Evolutionary conservation across 2,329 filamentous ascomycete species (phyloP), one percentile per base, ranked within the genome.

Genomic region (Pestalotiopsis sp.): DNA sequence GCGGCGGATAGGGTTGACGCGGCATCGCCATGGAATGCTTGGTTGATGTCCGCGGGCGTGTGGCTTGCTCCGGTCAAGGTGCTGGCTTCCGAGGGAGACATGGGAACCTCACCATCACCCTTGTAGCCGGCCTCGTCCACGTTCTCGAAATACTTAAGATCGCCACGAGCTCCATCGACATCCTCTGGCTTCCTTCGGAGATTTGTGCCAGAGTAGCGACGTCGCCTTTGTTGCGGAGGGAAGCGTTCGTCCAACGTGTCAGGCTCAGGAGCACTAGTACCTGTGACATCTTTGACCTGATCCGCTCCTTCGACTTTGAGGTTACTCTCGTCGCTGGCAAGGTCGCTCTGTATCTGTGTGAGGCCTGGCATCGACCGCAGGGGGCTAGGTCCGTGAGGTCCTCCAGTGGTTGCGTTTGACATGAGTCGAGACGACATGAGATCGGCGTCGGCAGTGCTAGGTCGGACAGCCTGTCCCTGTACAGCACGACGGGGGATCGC

Each of bases 61-160:
- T 14, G 70, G 60, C 11, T 69, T 68, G 41, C 60, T 31, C 59
- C 12, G 11, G 62, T 52, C 14, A 63, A n/a, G 3, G 58, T 38
- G 49, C 41, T 65, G 17, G 45, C 45, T 23, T 68, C 38, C 25
- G 66, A 66, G 52, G 67, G 71, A 31, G 73, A 70, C 13, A 76
- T 76, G 68, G 68, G 68, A 71, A 90, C 89, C 7, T 91, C 89
- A 41, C 88, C 86, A 72, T 93, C 91, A 70, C 91, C 92, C 72
- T 90, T 90, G 79, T 95, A 94, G 2, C 90, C 93, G 57, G 90
- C 90, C 75, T 97, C 95, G 25, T 95, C 94, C 36, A 95, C 93
- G 73, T 97, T 93, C 75, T 97, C 94, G 75, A 92, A 95, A 74
- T 95, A 97, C 78, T 97, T 91, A n/a, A 98, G 85, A 71, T 93